A percentile compares a stretch with the other conserved stretches of the same genome.
These are phyloP conservation scores for Metschnikowia lochheadii DNA, from an alignment of 805 yeast species.

Conservation along the genomic window DNA sequence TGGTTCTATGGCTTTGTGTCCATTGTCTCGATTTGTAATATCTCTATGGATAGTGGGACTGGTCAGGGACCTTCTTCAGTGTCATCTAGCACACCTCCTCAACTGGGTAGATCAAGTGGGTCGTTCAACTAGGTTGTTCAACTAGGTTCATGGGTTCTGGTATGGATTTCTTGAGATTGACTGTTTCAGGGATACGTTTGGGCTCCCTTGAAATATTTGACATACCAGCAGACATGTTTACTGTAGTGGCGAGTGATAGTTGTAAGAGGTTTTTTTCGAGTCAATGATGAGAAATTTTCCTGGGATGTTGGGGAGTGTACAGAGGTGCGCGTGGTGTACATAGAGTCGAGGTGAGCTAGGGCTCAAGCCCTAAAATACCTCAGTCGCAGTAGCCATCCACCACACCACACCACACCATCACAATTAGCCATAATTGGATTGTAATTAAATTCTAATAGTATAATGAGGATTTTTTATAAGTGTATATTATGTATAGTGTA, in stretches of 20 bases:
- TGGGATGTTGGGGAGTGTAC: constrained; percentile 16
- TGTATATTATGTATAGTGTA: no score
- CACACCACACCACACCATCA: neutral
- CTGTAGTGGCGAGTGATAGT: constrained; percentile 14
- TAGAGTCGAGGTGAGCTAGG: constrained; percentile 6
- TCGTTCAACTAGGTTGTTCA: no score
- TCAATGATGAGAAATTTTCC: constrained; percentile 18
- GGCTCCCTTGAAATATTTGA: neutral
- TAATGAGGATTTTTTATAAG: no score
- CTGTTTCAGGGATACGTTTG: neutral
- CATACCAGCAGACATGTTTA: constrained; percentile 24
- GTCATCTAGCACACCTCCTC: no score
- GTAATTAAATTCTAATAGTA: no score
- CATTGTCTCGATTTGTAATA: no score
- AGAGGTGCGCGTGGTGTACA: constrained; percentile 4
- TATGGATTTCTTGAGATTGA: neutral
- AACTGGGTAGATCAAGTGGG: no score
- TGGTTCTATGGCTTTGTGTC: no score
- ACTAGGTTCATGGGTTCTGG: no score
- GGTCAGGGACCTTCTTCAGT: no score
- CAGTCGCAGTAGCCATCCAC: neutral
- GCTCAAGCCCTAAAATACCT: constrained; percentile 15
- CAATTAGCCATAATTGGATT: neutral
- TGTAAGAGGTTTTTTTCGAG: constrained; percentile 12
- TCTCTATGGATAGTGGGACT: no score